A percentile compares a stretch with the other conserved stretches of the same genome.
These are phyloP conservation scores for Neonectria neomacrospora DNA, from an alignment of 2,329 filamentous ascomycete genomes.

Conservation along the genomic window DNA sequence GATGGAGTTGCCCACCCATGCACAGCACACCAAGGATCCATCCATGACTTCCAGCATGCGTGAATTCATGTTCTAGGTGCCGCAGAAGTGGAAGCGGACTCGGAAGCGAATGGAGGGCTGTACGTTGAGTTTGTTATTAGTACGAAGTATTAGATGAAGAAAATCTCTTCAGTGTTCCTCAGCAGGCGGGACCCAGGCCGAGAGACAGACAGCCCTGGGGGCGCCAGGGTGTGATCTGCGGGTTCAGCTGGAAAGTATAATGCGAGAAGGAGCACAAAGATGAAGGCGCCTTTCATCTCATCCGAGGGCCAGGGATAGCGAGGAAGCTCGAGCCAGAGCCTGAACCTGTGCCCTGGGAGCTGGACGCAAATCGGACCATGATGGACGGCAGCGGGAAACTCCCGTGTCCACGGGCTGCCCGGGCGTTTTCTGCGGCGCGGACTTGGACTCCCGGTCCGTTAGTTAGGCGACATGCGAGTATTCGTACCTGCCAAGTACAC, in stretches of 20 bases:
- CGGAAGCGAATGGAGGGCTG: constrained; percentile 12
- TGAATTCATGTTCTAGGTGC: not conserved
- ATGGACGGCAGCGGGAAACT: constrained; percentile 16
- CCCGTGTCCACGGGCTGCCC: not conserved
- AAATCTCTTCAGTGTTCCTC: constrained; percentile 17
- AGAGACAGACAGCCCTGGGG: not conserved
- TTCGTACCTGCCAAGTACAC: not conserved
- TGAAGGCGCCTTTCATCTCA: constrained; percentile 23
- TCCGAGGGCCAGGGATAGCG: constrained; percentile 21
- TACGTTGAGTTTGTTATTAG: constrained; percentile 11
- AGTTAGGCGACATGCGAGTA: not conserved
- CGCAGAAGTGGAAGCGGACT: constrained; percentile 1
- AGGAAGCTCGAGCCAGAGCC: constrained; percentile 34
- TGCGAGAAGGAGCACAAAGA: constrained; percentile 13
- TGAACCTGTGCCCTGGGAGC: constrained; percentile 26
- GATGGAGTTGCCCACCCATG: not conserved
- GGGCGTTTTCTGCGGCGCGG: not conserved
- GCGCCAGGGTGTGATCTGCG: too few relatives aligned
- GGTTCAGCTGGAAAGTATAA: constrained; percentile 21
- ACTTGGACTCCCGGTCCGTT: not conserved
- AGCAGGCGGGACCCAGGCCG: not conserved
- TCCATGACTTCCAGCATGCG: not conserved
- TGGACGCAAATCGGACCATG: constrained; percentile 18
- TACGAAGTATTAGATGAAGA: not conserved
- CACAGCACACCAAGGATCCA: not conserved